Evolutionary conservation across 202 grass and related monocot species (phyloP), one percentile per base, ranked within the genome.

Genomic region (Brachypodium distachyon): DNA sequence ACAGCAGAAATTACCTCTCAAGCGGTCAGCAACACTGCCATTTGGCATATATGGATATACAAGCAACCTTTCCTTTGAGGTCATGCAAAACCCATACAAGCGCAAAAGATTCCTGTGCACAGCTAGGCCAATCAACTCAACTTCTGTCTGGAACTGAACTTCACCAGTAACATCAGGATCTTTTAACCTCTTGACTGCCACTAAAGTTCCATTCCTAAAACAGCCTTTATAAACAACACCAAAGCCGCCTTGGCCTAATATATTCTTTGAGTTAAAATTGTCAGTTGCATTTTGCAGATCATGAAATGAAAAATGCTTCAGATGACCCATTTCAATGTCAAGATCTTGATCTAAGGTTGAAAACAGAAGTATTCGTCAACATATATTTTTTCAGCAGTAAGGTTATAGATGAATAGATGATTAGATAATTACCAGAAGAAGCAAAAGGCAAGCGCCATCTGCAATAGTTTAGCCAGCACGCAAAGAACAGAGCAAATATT

Each of bases 101-200:
- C 85, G 85, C 81, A 98, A 80, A 76, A 98, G 81, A 70, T 98
- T 98, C 70, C 89, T 92, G 80, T 95, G 96, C 74, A 98, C 82
- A 81, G 96, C 96, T 61, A 98, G 77, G 74, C 96, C 96, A 74
- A 98, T 98, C 85, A 98, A 87, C 70, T 95, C 91, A 46, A 98
- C 91, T 89, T 98, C 96, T 74, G 96, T 98, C 77, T 95, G 96
- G 73, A 98, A 98, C 61, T 98, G 96, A 54, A 90, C 92, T 86
- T 92, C 91, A 67, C 96, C 87, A 36, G 96, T 98, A 82, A 81
- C 51, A 65, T 95, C 92, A 39, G 91, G 96, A 80, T 98, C 91
- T 86, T 95, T 98, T 25, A 95, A 76, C 52, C 96, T 87, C 76
- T 98, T 98, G 46, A 98, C 96, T 36, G 96, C 96, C 44, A 95